A percentile compares a stretch with the other conserved stretches of the same genome.
phyloP scores from a whole-genome alignment of 2,329 filamentous ascomycete species.

The Botrytis squamosa region DNA sequence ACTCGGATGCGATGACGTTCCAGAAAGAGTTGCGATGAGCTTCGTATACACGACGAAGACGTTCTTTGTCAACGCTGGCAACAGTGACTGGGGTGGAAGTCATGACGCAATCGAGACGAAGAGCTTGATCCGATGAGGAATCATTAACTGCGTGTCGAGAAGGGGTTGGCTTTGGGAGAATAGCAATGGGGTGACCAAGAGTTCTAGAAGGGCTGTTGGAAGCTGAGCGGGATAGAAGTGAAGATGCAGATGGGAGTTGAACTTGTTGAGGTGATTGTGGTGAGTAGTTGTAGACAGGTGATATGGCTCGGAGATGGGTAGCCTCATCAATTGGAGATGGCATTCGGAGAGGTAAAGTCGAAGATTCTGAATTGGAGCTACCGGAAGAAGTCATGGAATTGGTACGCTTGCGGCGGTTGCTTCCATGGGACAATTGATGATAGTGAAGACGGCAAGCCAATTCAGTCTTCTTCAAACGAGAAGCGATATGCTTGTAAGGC shows the following conservation, averaged over 20 bases:
- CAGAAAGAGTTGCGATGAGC: slow-evolving; percentile 71
- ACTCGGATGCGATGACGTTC: slow-evolving; percentile 69
- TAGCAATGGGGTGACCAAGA: slow-evolving; percentile 51
- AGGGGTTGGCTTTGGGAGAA: slow-evolving; percentile 64
- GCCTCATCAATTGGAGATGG: slow-evolving; percentile 52
- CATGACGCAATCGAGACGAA: slow-evolving; percentile 61
- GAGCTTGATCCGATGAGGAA: slow-evolving; percentile 41
- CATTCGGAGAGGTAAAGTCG: slow-evolving; percentile 48
- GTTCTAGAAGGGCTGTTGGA: slow-evolving; percentile 49
- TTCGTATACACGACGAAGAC: slow-evolving; percentile 69
- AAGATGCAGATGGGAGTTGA: slow-evolving; percentile 48
- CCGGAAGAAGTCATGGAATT: slow-evolving; percentile 67
- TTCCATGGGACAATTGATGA: slow-evolving; percentile 80
- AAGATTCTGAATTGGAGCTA: slow-evolving; percentile 51
- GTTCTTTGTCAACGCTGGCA: slow-evolving; percentile 53
- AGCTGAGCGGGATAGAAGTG: slow-evolving; percentile 51
- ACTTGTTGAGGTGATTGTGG: slow-evolving; percentile 37
- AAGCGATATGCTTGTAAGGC: slow-evolving; percentile 87
- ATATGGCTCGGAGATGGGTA: slow-evolving; percentile 29
- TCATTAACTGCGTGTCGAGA: slow-evolving; percentile 47
- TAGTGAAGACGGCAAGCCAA: slow-evolving; percentile 84
- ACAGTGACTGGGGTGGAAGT: slow-evolving; percentile 43
- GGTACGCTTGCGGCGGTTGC: slow-evolving; percentile 74
- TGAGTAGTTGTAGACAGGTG: slow-evolving; percentile 43
- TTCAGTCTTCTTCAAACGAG: slow-evolving; percentile 83